These are phyloP conservation scores for Pestalotiopsis sp. DNA, from an alignment of 2,329 filamentous ascomycete genomes.

Conservation along the genomic window DNA sequence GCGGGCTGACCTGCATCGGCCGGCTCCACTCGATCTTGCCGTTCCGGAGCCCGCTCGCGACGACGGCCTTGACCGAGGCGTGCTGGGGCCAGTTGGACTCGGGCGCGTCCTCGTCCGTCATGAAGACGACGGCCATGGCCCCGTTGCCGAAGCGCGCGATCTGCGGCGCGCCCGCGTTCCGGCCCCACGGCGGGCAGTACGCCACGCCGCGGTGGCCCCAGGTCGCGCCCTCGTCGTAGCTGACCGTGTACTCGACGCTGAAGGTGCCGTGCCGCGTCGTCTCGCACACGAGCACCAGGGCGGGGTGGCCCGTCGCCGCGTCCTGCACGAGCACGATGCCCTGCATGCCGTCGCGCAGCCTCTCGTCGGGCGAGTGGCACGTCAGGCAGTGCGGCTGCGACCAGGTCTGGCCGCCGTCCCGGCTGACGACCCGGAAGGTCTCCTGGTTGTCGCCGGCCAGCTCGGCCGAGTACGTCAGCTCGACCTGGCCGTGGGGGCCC, in stretches of 20 bases:
- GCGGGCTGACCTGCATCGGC: constrained; percentile 31
- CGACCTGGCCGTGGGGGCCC: constrained; percentile 36
- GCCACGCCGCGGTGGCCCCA: constrained; percentile 44
- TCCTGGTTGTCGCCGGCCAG: constrained; percentile 48
- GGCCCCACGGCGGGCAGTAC: constrained; percentile 38
- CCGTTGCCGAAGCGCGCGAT: constrained; percentile 42
- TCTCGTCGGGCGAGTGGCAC: constrained; percentile 36
- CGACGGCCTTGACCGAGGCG: constrained; percentile 43
- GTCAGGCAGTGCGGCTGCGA: constrained; percentile 41
- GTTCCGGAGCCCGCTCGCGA: constrained; percentile 33
- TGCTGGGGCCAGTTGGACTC: constrained; percentile 40
- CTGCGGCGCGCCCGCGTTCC: constrained; percentile 48
- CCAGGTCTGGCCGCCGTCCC: constrained; percentile 46
- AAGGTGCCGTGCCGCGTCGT: constrained; percentile 43
- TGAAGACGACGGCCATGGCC: constrained; percentile 44
- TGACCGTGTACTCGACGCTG: constrained; percentile 46
- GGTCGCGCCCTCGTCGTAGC: constrained; percentile 43
- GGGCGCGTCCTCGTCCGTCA: constrained; percentile 46
- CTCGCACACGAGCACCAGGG: constrained; percentile 48
- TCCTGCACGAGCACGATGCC: constrained; percentile 37
- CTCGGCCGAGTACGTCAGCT: constrained; percentile 49
- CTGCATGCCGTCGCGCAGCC: constrained; percentile 46
- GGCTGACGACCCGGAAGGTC: constrained; percentile 48
- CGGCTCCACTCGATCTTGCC: constrained; percentile 38
- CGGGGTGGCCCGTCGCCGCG: constrained; percentile 30